These are phyloP conservation scores for Penicillium canariense DNA, from an alignment of 495 filamentous ascomycete genomes.

Conservation along the genomic window DNA sequence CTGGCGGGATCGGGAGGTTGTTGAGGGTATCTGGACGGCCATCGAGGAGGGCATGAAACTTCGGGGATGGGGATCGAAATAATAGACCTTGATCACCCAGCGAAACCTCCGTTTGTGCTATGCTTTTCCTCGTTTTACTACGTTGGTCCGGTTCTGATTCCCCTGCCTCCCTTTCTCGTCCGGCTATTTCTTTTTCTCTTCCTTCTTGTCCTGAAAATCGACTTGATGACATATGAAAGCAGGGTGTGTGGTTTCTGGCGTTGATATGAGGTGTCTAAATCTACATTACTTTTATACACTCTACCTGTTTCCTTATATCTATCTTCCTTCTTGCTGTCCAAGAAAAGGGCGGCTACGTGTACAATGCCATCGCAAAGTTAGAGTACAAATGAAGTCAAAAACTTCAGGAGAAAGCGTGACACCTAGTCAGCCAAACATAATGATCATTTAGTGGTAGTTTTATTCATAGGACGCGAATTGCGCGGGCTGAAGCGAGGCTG, in stretches of 20 bases:
- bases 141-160: background rate
- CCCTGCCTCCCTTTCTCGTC: background rate
- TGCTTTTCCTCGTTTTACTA: background rate
- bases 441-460: no score
- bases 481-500: no score
- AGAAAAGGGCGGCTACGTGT: no score
- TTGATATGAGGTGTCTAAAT: background rate
- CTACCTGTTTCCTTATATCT: background rate
- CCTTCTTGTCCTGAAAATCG: background rate
- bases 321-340: no score
- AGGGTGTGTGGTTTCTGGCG: background rate
- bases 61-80: slow-evolving; percentile 71
- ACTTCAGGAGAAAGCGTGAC: no score
- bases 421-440: no score
- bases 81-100: background rate
- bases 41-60: slow-evolving; percentile 86
- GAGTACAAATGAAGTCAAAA: no score
- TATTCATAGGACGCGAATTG: no score
- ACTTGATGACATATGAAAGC: background rate
- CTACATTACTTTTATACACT: background rate
- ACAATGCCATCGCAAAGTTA: no score
- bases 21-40: slow-evolving; percentile 87
- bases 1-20: slow-evolving; percentile 90
- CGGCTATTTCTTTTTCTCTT: background rate
- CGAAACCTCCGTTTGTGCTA: background rate